Evolutionary conservation across 1,139 yeast genomes (phyloP).

Genomic region (Eremothecium coryli): DNA sequence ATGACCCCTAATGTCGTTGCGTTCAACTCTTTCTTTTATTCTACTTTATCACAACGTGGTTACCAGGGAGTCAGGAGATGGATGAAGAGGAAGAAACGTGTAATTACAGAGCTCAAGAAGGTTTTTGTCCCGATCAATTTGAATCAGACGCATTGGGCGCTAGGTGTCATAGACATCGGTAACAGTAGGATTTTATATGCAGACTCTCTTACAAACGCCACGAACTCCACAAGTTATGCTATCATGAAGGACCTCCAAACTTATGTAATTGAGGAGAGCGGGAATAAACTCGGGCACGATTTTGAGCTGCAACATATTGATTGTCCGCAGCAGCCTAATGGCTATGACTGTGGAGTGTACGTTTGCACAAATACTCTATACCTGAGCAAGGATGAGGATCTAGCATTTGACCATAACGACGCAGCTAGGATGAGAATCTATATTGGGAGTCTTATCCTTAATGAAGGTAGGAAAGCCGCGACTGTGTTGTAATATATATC

Average conservation of each 20-base stretch:
- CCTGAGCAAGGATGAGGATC: conserved; percentile 39
- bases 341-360: conserved; percentile 93
- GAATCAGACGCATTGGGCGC: conserved; percentile 84
- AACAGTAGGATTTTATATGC: conserved; percentile 53
- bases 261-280: conserved; percentile 54
- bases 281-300: conserved; percentile 32
- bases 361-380: conserved; percentile 71
- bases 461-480: conserved; percentile 10
- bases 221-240: conserved; percentile 45
- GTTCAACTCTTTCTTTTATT: conserved; percentile 82
- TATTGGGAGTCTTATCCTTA: conserved; percentile 40
- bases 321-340: conserved; percentile 83
- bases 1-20: conserved; percentile 40
- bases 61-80: conserved; percentile 77
- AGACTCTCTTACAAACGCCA: conserved; percentile 53
- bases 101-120: conserved; percentile 52
- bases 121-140: conserved; percentile 80
- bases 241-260: conserved; percentile 47
- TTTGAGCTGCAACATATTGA: conserved; percentile 34
- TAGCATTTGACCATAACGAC: conserved; percentile 58
- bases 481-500: too few relatives aligned
- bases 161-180: conserved; percentile 65
- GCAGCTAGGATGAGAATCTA: conserved; percentile 60
- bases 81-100: conserved; percentile 76
- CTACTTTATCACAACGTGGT: conserved; percentile 63